Percentiles rank a stretch among this genome's conserved stretches.
Conservation (phyloP, 1,284 basidiomycete species). For the Trichosporon coremiiforme region DNA sequence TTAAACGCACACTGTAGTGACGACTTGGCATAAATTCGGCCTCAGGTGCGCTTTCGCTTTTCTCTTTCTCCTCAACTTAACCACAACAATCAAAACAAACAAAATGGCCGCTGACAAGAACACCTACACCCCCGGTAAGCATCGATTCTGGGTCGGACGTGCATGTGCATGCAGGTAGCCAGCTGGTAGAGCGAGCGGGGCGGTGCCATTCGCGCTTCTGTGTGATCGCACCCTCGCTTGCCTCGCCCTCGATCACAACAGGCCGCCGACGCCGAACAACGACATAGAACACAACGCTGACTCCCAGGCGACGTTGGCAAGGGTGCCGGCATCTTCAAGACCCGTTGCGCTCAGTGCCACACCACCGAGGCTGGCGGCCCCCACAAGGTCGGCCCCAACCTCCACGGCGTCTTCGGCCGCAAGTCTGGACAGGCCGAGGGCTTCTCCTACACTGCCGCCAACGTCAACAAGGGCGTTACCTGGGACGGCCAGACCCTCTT, state of each 20-base stretch:
- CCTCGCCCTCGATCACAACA: background rate
- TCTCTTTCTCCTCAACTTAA: slow-evolving; percentile 2
- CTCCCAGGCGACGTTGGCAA: slow-evolving; percentile 76
- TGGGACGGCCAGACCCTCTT: slow-evolving; percentile 62
- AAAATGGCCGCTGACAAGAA: slow-evolving; percentile 25
- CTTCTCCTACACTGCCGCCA: slow-evolving; percentile 93
- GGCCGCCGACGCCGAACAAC: background rate
- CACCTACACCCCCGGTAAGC: slow-evolving; percentile 32
- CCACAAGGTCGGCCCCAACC: slow-evolving; percentile 81
- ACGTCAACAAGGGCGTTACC: slow-evolving; percentile 89
- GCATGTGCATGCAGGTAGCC: background rate
- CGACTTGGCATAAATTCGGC: slow-evolving; percentile 14
- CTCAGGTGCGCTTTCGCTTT: background rate
- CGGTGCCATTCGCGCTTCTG: background rate
- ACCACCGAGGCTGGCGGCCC: slow-evolving; percentile 77
- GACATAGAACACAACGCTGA: slow-evolving; percentile 18
- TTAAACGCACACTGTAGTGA: background rate
- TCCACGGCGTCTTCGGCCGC: slow-evolving; percentile 85
- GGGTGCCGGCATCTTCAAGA: slow-evolving; percentile 76
- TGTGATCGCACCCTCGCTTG: background rate
- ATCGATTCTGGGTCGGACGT: background rate
- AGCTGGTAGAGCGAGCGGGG: background rate
- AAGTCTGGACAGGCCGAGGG: slow-evolving; percentile 84
- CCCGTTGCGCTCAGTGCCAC: slow-evolving; percentile 97
- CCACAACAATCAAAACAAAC: slow-evolving; percentile 13